These are phyloP conservation scores for Zygoascus flipseniorum DNA, from an alignment of 805 yeast genomes.

Conservation along the genomic window DNA sequence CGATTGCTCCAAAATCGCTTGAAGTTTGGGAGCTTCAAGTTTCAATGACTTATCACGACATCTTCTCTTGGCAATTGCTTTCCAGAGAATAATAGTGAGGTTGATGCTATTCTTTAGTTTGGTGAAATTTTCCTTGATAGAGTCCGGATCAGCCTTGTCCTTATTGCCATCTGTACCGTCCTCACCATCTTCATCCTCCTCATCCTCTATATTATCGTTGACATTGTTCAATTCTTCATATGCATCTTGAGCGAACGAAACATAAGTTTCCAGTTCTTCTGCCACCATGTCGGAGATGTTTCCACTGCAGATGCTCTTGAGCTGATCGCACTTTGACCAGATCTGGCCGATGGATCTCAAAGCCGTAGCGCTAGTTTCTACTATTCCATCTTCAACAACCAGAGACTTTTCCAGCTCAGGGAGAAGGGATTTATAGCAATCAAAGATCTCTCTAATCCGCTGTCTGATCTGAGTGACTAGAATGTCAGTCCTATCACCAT, in stretches of 20 bases:
- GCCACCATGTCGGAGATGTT: background rate
- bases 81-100: background rate
- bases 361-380: background rate
- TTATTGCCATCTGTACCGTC: background rate
- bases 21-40: background rate
- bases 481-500: background rate
- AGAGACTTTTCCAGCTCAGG: background rate
- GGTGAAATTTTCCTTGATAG: background rate
- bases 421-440: background rate
- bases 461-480: background rate
- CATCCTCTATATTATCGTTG: conserved; percentile 2
- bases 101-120: background rate
- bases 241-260: conserved; percentile 7
- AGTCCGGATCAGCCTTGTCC: background rate
- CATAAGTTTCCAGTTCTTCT: background rate
- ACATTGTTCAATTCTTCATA: conserved; percentile 4
- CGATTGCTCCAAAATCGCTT: background rate
- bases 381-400: background rate
- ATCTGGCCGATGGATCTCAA: background rate
- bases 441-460: background rate
- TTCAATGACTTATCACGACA: background rate
- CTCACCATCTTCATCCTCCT: conserved; percentile 5
- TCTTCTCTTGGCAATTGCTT: background rate
- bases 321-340: background rate
- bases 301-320: background rate